Evolutionary conservation across 73 alveolate species (phyloP), one percentile per base, ranked within the genome.

Genomic region (Paramecium tetraurelia): DNA sequence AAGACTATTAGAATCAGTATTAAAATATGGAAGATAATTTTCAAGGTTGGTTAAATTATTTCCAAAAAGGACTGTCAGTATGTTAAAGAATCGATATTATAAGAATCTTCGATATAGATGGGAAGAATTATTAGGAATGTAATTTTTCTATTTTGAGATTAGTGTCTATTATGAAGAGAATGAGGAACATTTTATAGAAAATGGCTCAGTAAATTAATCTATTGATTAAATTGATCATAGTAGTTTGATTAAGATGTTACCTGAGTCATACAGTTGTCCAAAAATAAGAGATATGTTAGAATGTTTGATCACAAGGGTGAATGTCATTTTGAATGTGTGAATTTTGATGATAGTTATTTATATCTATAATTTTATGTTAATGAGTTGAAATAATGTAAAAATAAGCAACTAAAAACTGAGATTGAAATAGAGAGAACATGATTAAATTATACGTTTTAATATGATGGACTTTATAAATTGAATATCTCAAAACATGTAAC

Each of bases 71-170:
- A 75, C 69, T 35, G 16, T 35, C 2, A 75, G 87, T 33, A 75
- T 75, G 87, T 14, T 75, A 9, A 75, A 75, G 59, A 75, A 75
- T 41, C 9, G 87, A 75, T 75, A 75, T 41, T 75, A 75, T 41
- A 75, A 75, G 29, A 16, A 11, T 41, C 68, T 75, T 16, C 14
- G 87, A 38, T 75, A 38, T 33, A 35, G 27, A 38, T 75, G 87
- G 87, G 87, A 75, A 9, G 29, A 14, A 53, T 14, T 53, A n/a
- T 53, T 53, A 18, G 35, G 69, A 18, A 18, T n/a, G 69, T 53
- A 53, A 16, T 18, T 53, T 16, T 12, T 48, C 22, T 12, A 12
- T 48, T 48, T 14, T 48, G 1, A 14, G 27, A 12, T 48, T 3
- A 48, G 59, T 0, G 20, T n/a, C 14, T 48, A 48, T 12, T 1